Percentiles rank a stretch among this genome's conserved stretches.
These are phyloP conservation scores for Fusarium nygamai DNA, from an alignment of 2,329 filamentous ascomycete species.

Conservation along the genomic window DNA sequence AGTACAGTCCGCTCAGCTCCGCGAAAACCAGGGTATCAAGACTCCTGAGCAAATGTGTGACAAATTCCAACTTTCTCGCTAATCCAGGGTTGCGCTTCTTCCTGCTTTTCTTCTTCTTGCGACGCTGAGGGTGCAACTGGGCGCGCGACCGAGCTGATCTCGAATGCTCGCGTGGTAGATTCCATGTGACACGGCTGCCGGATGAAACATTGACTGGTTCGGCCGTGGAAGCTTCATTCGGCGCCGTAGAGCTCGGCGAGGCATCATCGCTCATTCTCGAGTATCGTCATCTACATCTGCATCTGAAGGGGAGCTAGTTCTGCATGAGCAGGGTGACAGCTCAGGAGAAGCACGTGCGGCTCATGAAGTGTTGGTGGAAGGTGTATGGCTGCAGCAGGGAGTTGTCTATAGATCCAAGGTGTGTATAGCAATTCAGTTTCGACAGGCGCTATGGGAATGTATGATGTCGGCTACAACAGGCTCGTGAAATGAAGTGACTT, in stretches of 20 bases:
- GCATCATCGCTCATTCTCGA: conserved; percentile 64
- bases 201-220: conserved; percentile 18
- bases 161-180: conserved; percentile 22
- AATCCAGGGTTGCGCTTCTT: conserved; percentile 55
- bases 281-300: conserved; percentile 47
- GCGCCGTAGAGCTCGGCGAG: conserved; percentile 54
- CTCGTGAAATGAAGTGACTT: conserved; percentile 13
- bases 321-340: conserved; percentile 45
- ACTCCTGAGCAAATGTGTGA: conserved; percentile 68
- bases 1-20: conserved; percentile 73
- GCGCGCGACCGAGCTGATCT: conserved; percentile 27
- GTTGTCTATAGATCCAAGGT: background rate
- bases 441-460: conserved; percentile 15
- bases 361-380: conserved; percentile 37
- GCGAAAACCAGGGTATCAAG: conserved; percentile 72
- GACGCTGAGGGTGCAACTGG: conserved; percentile 46
- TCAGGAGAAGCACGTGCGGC: conserved; percentile 39
- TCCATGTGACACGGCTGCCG: conserved; percentile 33
- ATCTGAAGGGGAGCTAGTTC: conserved; percentile 40
- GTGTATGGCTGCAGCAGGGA: background rate
- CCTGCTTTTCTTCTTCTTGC: conserved; percentile 50
- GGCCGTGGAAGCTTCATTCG: conserved; percentile 36
- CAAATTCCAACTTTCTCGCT: conserved; percentile 68
- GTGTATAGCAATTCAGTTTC: conserved; percentile 1
- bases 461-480: conserved; percentile 13